Evolutionary conservation across 139 green algal genomes (phyloP), one percentile per base, ranked within the genome.

Genomic region (Yamagishiella unicocca): DNA sequence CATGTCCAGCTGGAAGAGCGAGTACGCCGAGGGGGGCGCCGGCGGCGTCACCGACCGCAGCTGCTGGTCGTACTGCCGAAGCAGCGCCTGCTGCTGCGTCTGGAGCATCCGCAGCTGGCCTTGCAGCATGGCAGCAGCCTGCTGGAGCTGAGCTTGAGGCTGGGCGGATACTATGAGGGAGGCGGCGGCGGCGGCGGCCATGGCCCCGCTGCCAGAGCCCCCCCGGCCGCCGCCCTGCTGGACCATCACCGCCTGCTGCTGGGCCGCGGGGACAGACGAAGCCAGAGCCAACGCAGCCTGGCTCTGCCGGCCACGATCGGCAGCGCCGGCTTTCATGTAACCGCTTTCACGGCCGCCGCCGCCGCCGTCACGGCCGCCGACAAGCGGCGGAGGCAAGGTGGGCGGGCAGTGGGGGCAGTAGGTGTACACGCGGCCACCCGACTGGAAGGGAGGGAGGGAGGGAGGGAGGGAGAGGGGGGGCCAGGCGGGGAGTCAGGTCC

Each of bases 361-460:
- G 53, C 74, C n/a, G 74, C n/a, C 31, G 74, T 46, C 33, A 29
- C 76, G 22, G 76, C 33, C 43, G 42, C 27, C 35, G 42, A 33
- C 50, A 17, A 53, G 1, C 21, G 76, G 2, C 14, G 74, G 19
- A 7, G 54, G 76, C 54, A 71, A 27, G 4, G 55, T 58, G 55
- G 77, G 77, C n/a, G 79, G 79, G 40, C 79, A 85, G 79, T 85
- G 79, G 3, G 79, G 79, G 42, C 79, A 85, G 79, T 76, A 85
- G 22, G 79, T 85, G 40, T 62, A 85, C 25, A 64, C 6, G n/a
- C 79, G 79, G 33, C 79, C 79, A 5, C 62, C 38, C 17, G 61
- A 62, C 79, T 85, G 79, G 7, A 12, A 10, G 29, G 10, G 50
- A 17, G n/a, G 62, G 6, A 72, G 4, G 5, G 62, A 14, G 4